Evolutionary conservation across 2,329 filamentous ascomycete genomes (phyloP), one percentile per base, ranked within the genome.

Genomic region (Fusarium chaquense): DNA sequence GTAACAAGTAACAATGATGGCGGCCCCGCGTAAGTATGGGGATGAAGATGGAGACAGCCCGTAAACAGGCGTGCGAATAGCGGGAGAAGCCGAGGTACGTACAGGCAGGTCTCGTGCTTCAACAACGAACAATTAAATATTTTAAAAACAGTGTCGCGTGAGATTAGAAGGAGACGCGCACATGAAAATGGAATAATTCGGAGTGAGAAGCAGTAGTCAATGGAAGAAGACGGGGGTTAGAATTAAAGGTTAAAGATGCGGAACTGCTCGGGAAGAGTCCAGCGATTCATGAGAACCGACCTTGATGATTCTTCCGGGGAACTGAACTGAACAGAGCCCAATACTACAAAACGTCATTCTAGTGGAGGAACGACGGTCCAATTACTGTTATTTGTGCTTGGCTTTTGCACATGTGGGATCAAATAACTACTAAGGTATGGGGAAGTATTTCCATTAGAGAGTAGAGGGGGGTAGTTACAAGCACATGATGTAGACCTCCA

Each of bases 21-120:
- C 58, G 70, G 72, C 72, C 73, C 72, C 73, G 72, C 72, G 72
- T 64, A 66, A 54, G 56, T 53, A 62, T 44, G 41, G 41, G 41
- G 32, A 56, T 56, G 41, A 32, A 55, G 28, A 55, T 55, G 52
- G 41, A 55, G 52, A 55, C 28, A 16, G 40, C 45, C 13, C 28
- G 20, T 54, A 61, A 47, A 65, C 44, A 65, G 65, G 60, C 44
- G 63, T 70, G 64, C 58, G 45, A 69, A 69, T 70, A 69, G 68
- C 67, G 69, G 67, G 70, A 69, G 72, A 73, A 75, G 73, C 73
- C 73, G 73, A 75, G 73, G 73, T 52, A 52, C 49, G 35, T 50
- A 50, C 47, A 40, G n/a, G 16, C 13, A n/a, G 35, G 35, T 52
- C 33, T 56, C 36, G 33, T 49, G 43, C 44, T 30, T 58, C 18